Conservation (phyloP, 176 grass and related monocot genomes). For the Urochloa ruziziensis region DNA sequence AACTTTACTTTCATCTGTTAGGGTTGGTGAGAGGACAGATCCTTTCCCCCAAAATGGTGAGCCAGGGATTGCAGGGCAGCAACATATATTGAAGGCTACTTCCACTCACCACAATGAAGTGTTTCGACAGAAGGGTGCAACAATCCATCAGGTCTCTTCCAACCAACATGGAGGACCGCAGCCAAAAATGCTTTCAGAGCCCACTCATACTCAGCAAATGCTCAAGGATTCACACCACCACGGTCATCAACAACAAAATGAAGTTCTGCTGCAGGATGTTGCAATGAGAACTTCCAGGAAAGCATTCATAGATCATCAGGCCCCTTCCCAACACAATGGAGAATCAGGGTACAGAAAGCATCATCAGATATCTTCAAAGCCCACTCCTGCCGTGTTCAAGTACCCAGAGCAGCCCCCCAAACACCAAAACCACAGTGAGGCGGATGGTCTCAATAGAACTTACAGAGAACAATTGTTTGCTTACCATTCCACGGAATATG, state of each 20-base stretch:
- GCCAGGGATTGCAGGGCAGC: not conserved
- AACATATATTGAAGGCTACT: not conserved
- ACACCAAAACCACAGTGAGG: constrained; percentile 1
- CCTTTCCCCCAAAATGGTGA: not conserved
- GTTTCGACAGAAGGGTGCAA: not conserved
- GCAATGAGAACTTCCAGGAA: not conserved
- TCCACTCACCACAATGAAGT: constrained; percentile 1
- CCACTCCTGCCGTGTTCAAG: not conserved
- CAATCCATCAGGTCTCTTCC: not conserved
- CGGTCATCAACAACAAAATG: not conserved
- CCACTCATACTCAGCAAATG: not conserved
- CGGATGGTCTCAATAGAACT: not conserved
- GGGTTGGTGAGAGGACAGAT: not conserved
- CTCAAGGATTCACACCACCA: not conserved
- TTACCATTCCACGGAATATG: not conserved
- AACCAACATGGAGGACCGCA: not conserved
- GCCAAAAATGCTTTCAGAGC: not conserved
- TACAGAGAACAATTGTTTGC: not conserved
- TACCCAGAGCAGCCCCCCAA: not conserved
- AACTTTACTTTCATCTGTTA: not conserved
- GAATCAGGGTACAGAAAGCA: constrained; percentile 1
- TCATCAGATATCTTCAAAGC: not conserved
- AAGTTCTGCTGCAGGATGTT: not conserved
- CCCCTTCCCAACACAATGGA: not conserved
- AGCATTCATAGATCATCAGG: not conserved